A percentile compares a stretch with the other conserved stretches of the same genome.
Evolutionary conservation across 805 yeast genomes (phyloP).

Genomic region (Wickerhamiella hasegawae): DNA sequence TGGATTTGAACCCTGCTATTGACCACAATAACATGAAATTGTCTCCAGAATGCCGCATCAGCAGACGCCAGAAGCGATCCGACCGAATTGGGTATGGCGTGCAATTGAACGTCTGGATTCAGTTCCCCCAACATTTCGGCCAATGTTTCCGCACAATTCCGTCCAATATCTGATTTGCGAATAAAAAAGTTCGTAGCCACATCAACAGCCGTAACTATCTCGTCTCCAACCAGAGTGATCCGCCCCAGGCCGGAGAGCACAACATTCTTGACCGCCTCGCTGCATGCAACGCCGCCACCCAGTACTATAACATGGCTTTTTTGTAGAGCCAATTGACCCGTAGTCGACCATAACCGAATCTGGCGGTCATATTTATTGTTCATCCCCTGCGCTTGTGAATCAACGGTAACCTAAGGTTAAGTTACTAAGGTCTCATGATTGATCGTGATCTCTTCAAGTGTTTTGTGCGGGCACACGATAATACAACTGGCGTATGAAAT

Average conservation of each 20-base stretch:
- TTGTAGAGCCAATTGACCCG: constrained; percentile 54
- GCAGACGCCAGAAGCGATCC: background rate
- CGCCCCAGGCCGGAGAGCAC: constrained; percentile 80
- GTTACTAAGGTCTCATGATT: too few relatives aligned
- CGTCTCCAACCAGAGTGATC: constrained; percentile 49
- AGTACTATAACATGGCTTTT: constrained; percentile 44
- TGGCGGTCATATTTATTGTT: constrained; percentile 76
- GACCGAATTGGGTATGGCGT: background rate
- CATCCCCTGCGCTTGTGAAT: too few relatives aligned
- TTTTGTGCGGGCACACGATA: too few relatives aligned
- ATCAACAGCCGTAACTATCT: constrained; percentile 41
- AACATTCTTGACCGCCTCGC: constrained; percentile 66
- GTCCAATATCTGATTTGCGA: constrained; percentile 39
- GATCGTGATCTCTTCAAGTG: too few relatives aligned
- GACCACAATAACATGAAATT: constrained; percentile 57
- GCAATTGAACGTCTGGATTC: constrained; percentile 53
- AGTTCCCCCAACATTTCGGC: constrained; percentile 33
- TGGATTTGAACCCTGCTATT: background rate
- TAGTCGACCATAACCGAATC: constrained; percentile 66
- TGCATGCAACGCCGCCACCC: constrained; percentile 32
- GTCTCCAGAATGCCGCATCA: background rate
- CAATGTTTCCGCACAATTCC: constrained; percentile 26
- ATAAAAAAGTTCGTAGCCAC: constrained; percentile 63
- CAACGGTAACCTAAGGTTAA: too few relatives aligned
- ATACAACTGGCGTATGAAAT: too few relatives aligned